These are phyloP conservation scores for Lentinus brumalis DNA, from an alignment of 768 basidiomycete genomes.

Conservation along the genomic window DNA sequence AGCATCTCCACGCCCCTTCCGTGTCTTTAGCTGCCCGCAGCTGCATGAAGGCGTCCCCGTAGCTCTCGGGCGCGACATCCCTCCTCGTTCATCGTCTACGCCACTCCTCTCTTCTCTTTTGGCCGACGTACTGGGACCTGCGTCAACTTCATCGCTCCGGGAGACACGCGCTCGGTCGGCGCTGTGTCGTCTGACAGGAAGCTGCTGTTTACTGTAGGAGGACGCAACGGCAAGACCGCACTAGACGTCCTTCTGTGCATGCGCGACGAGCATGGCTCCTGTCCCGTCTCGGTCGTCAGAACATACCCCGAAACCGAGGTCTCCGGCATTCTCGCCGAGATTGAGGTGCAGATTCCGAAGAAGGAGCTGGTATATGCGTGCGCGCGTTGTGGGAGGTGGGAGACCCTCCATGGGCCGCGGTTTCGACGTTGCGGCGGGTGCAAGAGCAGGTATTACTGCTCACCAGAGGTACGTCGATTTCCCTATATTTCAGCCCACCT, in stretches of 20 bases:
- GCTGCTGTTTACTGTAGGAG: neutral
- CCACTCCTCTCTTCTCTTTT: neutral
- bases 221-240: neutral
- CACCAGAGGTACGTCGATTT: neutral
- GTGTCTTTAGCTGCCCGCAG: neutral
- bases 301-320: neutral
- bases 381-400: conserved; percentile 14
- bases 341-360: conserved; percentile 1
- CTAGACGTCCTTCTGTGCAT: neutral
- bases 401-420: neutral
- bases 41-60: neutral
- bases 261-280: neutral
- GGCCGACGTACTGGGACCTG: neutral
- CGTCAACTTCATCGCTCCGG: neutral
- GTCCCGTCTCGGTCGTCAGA: neutral
- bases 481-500: no score
- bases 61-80: conserved; percentile 9
- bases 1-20: neutral
- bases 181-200: neutral
- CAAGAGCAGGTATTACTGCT: conserved; percentile 13
- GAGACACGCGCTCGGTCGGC: neutral
- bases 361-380: conserved; percentile 3
- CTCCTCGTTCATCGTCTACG: conserved; percentile 6
- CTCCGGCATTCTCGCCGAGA: neutral
- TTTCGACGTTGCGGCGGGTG: conserved; percentile 3